phyloP scores from a whole-genome alignment of 169 alveolate species.

The Eimeria sp. region DNA sequence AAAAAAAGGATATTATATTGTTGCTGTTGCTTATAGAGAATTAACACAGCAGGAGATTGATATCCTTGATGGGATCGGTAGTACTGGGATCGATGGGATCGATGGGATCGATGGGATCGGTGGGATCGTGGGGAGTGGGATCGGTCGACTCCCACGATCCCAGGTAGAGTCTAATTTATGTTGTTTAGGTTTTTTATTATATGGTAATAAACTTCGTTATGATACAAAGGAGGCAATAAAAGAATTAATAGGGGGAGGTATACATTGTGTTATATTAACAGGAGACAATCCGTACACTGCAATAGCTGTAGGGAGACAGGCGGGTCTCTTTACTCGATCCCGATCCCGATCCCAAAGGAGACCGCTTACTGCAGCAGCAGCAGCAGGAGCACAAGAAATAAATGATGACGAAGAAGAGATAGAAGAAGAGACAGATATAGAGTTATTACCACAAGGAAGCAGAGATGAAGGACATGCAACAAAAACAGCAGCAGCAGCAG shows the following conservation, averaged over 20 bases:
- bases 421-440: too few species aligned
- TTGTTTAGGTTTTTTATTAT: constrained; percentile 21
- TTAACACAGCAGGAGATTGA: too few species aligned
- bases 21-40: constrained; percentile 29
- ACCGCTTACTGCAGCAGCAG: background rate
- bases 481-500: background rate
- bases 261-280: constrained; percentile 45
- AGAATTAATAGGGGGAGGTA: constrained; percentile 8
- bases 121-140: background rate
- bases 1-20: constrained; percentile 34
- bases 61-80: too few species aligned
- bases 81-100: too few species aligned
- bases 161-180: background rate
- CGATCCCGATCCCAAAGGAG: background rate
- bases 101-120: too few species aligned
- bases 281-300: constrained; percentile 76
- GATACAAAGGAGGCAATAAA: constrained; percentile 39
- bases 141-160: background rate
- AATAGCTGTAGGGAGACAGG: constrained; percentile 66
- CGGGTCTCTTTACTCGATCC: background rate
- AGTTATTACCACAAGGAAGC: too few species aligned
- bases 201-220: constrained; percentile 18
- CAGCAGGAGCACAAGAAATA: background rate
- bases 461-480: background rate
- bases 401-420: too few species aligned